These are phyloP conservation scores for Populus deltoides DNA, from an alignment of 345 rosid species.

Conservation along the genomic window DNA sequence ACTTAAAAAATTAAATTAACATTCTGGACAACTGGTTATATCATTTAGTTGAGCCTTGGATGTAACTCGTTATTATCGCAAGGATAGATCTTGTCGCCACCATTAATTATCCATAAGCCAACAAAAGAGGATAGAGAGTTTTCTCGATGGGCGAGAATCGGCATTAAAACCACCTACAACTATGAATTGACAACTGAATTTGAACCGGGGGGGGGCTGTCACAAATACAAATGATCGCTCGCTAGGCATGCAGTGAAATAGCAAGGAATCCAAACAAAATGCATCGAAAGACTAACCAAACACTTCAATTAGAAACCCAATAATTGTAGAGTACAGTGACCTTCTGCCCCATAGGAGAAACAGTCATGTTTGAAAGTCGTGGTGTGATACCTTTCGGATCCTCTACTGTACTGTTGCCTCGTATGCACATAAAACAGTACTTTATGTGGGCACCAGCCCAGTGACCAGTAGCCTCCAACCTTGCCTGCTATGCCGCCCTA, in stretches of 20 bases:
- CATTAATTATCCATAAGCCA: background rate
- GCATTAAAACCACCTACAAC: background rate
- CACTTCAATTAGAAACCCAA: background rate
- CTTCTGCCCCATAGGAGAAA: background rate
- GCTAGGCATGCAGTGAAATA: background rate
- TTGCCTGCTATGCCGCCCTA: slow-evolving; percentile 36
- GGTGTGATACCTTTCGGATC: background rate
- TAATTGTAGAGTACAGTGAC: slow-evolving; percentile 3
- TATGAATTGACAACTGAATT: slow-evolving; percentile 14
- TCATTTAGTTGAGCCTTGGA: too few relatives aligned
- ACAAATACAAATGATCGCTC: background rate
- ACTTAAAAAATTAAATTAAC: too few relatives aligned
- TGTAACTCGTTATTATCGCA: too few relatives aligned
- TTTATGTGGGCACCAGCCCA: background rate
- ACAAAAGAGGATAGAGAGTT: background rate
- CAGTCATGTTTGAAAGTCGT: background rate
- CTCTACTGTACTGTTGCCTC: background rate
- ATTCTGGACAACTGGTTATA: too few relatives aligned
- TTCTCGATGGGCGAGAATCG: slow-evolving; percentile 10
- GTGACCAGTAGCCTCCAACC: background rate
- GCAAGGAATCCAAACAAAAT: background rate
- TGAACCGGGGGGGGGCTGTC: background rate
- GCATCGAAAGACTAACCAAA: slow-evolving; percentile 7
- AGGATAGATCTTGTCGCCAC: background rate
- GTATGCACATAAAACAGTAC: slow-evolving; percentile 1